Base-by-base conservation (phyloP, 495 filamentous ascomycete species). In the Penicillium riverlandense region DNA sequence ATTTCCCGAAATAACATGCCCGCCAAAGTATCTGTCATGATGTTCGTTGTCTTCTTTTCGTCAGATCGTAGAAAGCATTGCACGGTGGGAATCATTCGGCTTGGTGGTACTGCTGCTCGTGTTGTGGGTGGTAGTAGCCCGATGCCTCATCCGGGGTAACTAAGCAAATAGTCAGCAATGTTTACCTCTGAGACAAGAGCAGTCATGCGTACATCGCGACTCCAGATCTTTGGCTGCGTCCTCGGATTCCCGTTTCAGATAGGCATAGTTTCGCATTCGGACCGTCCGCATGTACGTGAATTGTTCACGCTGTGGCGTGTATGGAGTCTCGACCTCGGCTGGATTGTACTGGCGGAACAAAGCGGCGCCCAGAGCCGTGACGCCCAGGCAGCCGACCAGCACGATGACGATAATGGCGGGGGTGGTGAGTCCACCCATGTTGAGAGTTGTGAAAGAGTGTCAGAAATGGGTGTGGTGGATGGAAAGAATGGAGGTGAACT, bases 391-490 rank as follows among this genome's bases (percentile, higher is more conserved):
- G 45, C 45, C 59, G 38, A 65, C 62, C 12, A 71, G 60, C 36
- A 71, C 65, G 43, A 71, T 67, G 38, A 69, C 67, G 40, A 71
- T 71, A 50, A 71, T 54, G 33, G 63, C 65, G 9, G 57, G 35
- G 29, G 43, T 52, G 39, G 55, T 53, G 45, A 71, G 57, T 1
- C 40, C 37, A 14, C 30, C 56, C 62, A 66, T 67, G 14, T 31
- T 50, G 50, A 16, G 15, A 4, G 15, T 4, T 16, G 15, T 16
- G 15, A 16, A 16, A 3, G 22, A 22, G 22, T 22, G 22, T 22
- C 22, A 6, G 2, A 22, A 22, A 22, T 4, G 22, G 6, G 22
- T 22, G 22, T 22, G 22, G 22, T 22, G 22, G 22, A 22, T 22
- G 22, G 22, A 22, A 0, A 22, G 22, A 22, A 22, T 22, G 22